Base-by-base conservation (phyloP, 2,329 filamentous ascomycete species). In the Domatiomyces catenatus region DNA sequence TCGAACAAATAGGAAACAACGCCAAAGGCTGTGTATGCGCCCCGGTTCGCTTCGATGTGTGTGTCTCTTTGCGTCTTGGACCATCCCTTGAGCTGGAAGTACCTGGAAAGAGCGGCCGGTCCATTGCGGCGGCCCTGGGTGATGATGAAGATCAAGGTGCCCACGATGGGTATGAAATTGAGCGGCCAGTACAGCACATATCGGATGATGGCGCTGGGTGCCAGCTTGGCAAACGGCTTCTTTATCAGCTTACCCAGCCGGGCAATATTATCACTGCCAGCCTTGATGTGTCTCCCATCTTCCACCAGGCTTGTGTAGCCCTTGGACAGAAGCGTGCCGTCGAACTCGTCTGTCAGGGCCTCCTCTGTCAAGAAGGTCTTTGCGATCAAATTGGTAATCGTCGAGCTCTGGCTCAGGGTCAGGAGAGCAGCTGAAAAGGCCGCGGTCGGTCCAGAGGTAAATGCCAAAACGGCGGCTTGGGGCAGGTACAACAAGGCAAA, bases 41-140 rank as follows among this genome's bases (percentile, higher is more conserved):
- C 86, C 51, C 76, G 74, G 58, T 88, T 78, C 60, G 78, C 72
- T 57, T 80, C 72, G 19, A 94, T 70, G 74, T 83, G 93, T 47
- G 80, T 74, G 46, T 79, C 74, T 60, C 73, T 77, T 65, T 86
- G 76, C 8, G 71, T 70, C 24, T 72, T 67, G 44, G 77, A 77
- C 86, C 87, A 94, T 46, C 79, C 77, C 70, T 95, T 96, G 54
- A 96, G 74, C 70, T 94, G 86, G 66, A 94, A 95, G 68, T 94
- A 95, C 68, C 92, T 65, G 2, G 66, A 63, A 61, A 79, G 75
- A 39, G 72, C 71, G 0, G 69, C 69, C 42, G 79, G 77, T 2
- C 75, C 79, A 22, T 69, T 64, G 52, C 70, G 71, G 60, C 66
- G 66, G 66, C 83, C 84, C 66, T 94, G 87, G 15, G 93, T 64